phyloP scores from a whole-genome alignment of 371 early-diverging fungal species.

The Mycotypha africana region DNA sequence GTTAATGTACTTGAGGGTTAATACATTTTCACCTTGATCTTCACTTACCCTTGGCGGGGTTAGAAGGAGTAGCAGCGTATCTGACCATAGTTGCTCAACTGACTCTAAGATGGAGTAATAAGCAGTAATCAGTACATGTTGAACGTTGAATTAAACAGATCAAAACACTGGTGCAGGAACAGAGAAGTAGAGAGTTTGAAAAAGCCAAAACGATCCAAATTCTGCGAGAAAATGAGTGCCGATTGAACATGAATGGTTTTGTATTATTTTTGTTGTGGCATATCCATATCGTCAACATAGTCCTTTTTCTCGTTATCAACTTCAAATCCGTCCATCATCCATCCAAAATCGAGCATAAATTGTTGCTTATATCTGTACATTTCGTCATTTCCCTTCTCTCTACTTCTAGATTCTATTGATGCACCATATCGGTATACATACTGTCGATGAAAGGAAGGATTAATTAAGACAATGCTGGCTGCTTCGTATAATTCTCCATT shows the following conservation, averaged over 20 bases:
- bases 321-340: neutral
- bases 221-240: neutral
- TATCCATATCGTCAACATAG: too few relatives aligned
- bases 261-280: too few relatives aligned
- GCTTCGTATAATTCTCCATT: conserved; percentile 1
- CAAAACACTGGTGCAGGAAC: too few relatives aligned
- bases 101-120: neutral
- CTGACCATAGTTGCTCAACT: conserved; percentile 44
- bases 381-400: neutral
- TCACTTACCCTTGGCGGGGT: conserved; percentile 51
- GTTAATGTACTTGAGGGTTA: too few relatives aligned
- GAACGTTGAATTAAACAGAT: too few relatives aligned
- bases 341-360: too few relatives aligned
- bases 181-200: neutral
- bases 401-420: neutral
- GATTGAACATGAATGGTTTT: too few relatives aligned
- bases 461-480: conserved; percentile 4
- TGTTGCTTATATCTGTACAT: neutral
- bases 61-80: conserved; percentile 56
- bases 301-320: neutral
- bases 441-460: conserved; percentile 20
- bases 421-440: conserved; percentile 15
- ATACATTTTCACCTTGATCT: too few relatives aligned
- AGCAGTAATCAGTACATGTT: too few relatives aligned
- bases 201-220: neutral